A percentile compares a stretch with the other conserved stretches of the same genome.
These are phyloP conservation scores for Laetiporus sulphureus DNA, from an alignment of 1,284 basidiomycete genomes.

Conservation along the genomic window DNA sequence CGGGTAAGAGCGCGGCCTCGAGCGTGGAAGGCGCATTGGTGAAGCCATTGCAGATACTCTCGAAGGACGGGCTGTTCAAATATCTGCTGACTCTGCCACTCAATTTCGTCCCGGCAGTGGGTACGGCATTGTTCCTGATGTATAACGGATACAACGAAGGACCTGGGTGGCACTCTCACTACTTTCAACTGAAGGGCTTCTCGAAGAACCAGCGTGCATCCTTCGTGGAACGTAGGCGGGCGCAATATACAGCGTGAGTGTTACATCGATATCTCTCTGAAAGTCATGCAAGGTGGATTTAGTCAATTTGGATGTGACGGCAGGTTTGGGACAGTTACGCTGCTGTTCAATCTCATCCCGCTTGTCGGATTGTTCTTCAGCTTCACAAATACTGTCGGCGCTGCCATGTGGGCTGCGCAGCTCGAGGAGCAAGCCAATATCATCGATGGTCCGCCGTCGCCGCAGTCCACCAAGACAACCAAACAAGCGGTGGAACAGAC, in stretches of 20 bases:
- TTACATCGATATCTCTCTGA: too few relatives aligned
- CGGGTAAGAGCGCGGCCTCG: constrained; percentile 14
- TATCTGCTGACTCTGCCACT: constrained; percentile 55
- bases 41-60: constrained; percentile 29
- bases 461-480: neutral
- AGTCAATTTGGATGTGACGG: too few relatives aligned
- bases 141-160: constrained; percentile 41
- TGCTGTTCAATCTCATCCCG: constrained; percentile 58
- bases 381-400: constrained; percentile 57
- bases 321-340: constrained; percentile 55
- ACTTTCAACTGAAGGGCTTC: constrained; percentile 64
- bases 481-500: neutral
- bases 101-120: constrained; percentile 62
- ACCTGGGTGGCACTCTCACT: constrained; percentile 56
- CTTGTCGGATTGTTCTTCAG: constrained; percentile 46
- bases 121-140: constrained; percentile 56
- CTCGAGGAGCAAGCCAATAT: constrained; percentile 37
- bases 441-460: constrained; percentile 11
- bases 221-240: constrained; percentile 43
- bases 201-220: constrained; percentile 37
- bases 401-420: constrained; percentile 67
- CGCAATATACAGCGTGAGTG: constrained; percentile 40
- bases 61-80: constrained; percentile 18
- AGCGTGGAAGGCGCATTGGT: constrained; percentile 29
- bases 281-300: too few relatives aligned